Evolutionary conservation across 2,329 filamentous ascomycete genomes (phyloP).

Genomic region (Rutstroemia sydowiana): DNA sequence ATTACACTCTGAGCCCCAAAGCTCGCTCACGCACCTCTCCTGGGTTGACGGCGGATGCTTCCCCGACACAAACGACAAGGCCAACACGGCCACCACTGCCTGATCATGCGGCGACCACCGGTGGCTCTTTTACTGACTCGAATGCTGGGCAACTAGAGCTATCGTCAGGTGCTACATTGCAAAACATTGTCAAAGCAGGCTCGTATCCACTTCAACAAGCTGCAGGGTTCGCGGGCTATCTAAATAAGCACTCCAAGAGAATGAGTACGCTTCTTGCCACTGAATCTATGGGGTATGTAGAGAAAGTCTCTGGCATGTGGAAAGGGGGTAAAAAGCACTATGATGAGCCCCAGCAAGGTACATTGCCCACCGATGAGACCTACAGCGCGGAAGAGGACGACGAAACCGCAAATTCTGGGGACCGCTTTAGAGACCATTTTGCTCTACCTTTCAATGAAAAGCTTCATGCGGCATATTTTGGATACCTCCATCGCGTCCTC

Average conservation of each 20-base stretch:
- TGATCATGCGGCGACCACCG: constrained; percentile 20
- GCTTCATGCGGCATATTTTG: constrained; percentile 83
- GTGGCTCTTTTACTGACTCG: constrained; percentile 19
- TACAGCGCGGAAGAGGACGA: constrained; percentile 52
- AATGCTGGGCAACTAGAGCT: constrained; percentile 21
- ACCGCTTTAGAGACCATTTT: constrained; percentile 85
- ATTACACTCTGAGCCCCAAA: constrained; percentile 11
- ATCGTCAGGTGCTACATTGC: constrained; percentile 45
- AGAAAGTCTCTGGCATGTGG: constrained; percentile 97
- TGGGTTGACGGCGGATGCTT: constrained; percentile 9
- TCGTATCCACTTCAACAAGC: constrained; percentile 77
- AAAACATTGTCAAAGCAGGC: constrained; percentile 53
- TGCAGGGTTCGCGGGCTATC: constrained; percentile 72
- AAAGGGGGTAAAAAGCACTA: constrained; percentile 88
- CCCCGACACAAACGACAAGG: too few relatives aligned
- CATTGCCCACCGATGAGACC: constrained; percentile 47
- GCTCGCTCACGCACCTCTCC: constrained; percentile 20
- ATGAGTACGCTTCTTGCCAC: constrained; percentile 79
- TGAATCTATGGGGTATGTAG: constrained; percentile 92
- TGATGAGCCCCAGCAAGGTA: constrained; percentile 49
- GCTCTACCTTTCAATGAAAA: constrained; percentile 77
- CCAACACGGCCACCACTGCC: constrained; percentile 10
- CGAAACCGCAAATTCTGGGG: constrained; percentile 58
- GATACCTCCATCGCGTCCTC: constrained; percentile 81
- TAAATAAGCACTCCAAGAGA: constrained; percentile 69